Conservation (phyloP, 73 alveolate genomes). For the Uronychia binucleata region DNA sequence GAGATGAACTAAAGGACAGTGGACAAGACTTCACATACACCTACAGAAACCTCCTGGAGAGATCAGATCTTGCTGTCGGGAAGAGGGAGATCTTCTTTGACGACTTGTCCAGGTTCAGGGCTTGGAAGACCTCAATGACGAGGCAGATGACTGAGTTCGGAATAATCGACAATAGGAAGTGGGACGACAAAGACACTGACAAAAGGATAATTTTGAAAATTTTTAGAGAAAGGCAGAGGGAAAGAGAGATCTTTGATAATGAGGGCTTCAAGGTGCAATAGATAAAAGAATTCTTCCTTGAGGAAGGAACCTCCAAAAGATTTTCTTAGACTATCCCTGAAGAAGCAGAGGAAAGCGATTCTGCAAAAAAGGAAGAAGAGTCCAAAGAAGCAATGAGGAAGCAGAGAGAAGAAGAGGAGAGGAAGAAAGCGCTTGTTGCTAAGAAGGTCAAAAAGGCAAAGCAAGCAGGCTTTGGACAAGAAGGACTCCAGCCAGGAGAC, state of each 20-base stretch:
- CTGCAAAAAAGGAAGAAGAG: not conserved
- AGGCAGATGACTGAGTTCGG: too few species aligned
- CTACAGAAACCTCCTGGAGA: too few species aligned
- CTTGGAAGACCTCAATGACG: too few species aligned
- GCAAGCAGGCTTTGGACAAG: not conserved
- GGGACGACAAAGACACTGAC: conserved; percentile 30
- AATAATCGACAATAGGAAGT: too few species aligned
- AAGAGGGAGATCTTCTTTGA: too few species aligned
- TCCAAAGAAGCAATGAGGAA: conserved; percentile 5
- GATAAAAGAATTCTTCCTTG: not conserved
- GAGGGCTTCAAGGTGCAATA: conserved; percentile 39
- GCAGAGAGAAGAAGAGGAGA: conserved; percentile 16
- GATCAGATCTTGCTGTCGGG: too few species aligned
- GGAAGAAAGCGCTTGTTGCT: conserved; percentile 7
- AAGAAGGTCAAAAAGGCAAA: not conserved
- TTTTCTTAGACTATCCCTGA: not conserved
- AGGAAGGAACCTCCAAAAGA: too few species aligned
- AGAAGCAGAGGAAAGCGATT: not conserved
- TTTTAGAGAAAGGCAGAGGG: conserved; percentile 44
- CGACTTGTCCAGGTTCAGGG: conserved; percentile 30
- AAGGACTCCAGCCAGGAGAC: not conserved
- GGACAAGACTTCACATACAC: too few species aligned
- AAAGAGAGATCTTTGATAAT: conserved; percentile 17
- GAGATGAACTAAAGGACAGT: too few species aligned
- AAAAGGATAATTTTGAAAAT: conserved; percentile 35